Conservation (phyloP, 257 asterid species). For the Ophiorrhiza pumila region DNA sequence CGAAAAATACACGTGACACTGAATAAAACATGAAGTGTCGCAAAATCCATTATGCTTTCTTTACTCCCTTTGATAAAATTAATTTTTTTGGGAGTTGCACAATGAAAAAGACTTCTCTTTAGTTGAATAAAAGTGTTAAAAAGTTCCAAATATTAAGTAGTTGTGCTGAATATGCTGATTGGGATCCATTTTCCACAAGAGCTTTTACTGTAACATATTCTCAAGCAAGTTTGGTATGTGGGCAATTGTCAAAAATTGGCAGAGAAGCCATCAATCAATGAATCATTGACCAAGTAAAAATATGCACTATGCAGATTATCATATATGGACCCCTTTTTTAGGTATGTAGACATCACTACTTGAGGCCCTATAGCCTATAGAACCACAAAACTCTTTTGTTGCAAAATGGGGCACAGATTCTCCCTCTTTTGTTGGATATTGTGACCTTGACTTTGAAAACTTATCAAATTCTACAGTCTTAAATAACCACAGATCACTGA, state of each 20-base stretch:
- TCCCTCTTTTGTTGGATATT: slow-evolving; percentile 1
- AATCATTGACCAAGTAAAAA: background rate
- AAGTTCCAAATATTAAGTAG: background rate
- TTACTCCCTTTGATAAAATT: too few relatives aligned
- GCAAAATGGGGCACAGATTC: slow-evolving; percentile 10
- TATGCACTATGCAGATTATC: background rate
- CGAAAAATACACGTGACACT: too few relatives aligned
- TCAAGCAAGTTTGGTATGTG: background rate
- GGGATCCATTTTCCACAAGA: too few relatives aligned
- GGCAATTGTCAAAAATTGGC: background rate
- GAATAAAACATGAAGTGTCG: too few relatives aligned
- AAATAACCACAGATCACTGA: background rate
- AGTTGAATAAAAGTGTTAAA: slow-evolving; percentile 6
- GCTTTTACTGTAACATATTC: background rate
- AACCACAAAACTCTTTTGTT: background rate
- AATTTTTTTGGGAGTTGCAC: background rate
- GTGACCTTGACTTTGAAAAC: slow-evolving; percentile 21
- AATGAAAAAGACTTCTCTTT: background rate
- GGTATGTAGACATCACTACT: too few relatives aligned
- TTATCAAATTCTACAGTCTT: background rate
- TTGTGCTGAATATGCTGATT: too few relatives aligned
- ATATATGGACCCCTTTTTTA: background rate
- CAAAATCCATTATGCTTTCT: too few relatives aligned
- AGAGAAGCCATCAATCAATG: background rate
- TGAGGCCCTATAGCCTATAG: too few relatives aligned